Percentiles rank a stretch among this genome's conserved stretches.
These are phyloP conservation scores for Talaromyces atroroseus DNA, from an alignment of 2,329 filamentous ascomycete genomes.

Conservation along the genomic window DNA sequence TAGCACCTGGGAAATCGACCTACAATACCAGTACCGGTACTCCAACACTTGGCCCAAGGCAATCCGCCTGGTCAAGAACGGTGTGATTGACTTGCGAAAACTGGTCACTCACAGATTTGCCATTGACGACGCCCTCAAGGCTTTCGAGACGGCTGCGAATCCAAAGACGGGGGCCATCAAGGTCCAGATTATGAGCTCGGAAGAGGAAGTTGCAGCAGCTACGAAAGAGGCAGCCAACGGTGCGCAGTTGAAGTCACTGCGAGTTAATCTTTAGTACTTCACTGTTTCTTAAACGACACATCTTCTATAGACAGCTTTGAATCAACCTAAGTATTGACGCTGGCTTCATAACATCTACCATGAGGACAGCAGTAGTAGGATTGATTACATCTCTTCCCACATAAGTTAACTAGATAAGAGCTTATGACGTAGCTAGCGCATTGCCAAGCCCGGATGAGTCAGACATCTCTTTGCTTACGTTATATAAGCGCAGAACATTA, in stretches of 20 bases:
- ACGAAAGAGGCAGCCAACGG: constrained; percentile 2
- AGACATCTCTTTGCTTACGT: neutral
- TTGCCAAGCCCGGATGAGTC: neutral
- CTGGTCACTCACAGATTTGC: constrained; percentile 84
- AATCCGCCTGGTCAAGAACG: constrained; percentile 78
- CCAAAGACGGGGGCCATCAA: constrained; percentile 95
- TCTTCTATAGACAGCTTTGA: neutral
- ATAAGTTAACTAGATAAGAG: too few relatives aligned
- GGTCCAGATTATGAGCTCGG: constrained; percentile 68
- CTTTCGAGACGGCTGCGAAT: constrained; percentile 83
- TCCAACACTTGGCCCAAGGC: constrained; percentile 93
- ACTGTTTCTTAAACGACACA: neutral
- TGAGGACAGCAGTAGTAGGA: too few relatives aligned
- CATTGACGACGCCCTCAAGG: constrained; percentile 80
- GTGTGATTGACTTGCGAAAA: constrained; percentile 72
- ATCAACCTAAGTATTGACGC: neutral
- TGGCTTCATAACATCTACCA: too few relatives aligned
- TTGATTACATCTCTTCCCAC: too few relatives aligned
- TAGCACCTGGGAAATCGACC: constrained; percentile 83
- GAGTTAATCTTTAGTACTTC: neutral
- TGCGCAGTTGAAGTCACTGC: neutral
- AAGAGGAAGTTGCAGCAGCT: constrained; percentile 29
- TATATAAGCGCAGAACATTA: neutral
- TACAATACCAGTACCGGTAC: constrained; percentile 96
- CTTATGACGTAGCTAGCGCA: neutral